Base-by-base conservation (phyloP, 2,329 filamentous ascomycete genomes). In the Mariannaea sp. region DNA sequence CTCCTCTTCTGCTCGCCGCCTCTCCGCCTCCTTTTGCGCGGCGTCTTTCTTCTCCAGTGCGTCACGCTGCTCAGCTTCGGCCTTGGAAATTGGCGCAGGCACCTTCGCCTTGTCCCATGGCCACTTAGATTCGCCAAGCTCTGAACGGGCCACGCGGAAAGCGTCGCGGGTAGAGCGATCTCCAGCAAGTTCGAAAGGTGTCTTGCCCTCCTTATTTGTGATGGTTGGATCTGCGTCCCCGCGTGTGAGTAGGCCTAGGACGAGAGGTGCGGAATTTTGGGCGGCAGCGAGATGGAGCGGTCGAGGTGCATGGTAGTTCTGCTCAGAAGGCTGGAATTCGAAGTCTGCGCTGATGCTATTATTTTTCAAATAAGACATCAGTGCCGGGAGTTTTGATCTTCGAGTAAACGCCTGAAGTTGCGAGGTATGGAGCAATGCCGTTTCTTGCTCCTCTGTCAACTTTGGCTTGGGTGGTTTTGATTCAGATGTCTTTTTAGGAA, bases 401-500 rank as follows among this genome's bases (percentile, higher is more conserved):
- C 91, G 88, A 54, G 96, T 89, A 20, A 97, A 80, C 1, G 91
- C 88, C 65, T 94, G 91, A 0, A 99, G 79, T 68, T 99, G 94
- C 1, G 88, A 85, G 0, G 93, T 97, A 69, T 99, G 93, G 3
- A 97, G 77, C 3, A 87, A 73, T 1, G 88, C 87, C 26, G 83
- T 85, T 73, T 97, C 91, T 59, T 97, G 91, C 70, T 93, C 90
- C 63, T 95, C 91, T 0, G 85, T 86, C 1, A 86, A 73, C 62
- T 90, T 92, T 0, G 84, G 82, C 43, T 84, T 80, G 0, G 79
- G 72, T 0, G 80, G 77, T 60, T 85, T 86, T 0, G 76, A 53
- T 7, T 74, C 70, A 13, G 70, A 41, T 4, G 73, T 61, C 71
- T 69, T 78, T 36, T 59, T 60, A 14, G 56, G 64, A 52, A 65